Evolutionary conservation across 305 asterid genomes (phyloP), one percentile per base, ranked within the genome.

Genomic region (Fraxinus floribunda): DNA sequence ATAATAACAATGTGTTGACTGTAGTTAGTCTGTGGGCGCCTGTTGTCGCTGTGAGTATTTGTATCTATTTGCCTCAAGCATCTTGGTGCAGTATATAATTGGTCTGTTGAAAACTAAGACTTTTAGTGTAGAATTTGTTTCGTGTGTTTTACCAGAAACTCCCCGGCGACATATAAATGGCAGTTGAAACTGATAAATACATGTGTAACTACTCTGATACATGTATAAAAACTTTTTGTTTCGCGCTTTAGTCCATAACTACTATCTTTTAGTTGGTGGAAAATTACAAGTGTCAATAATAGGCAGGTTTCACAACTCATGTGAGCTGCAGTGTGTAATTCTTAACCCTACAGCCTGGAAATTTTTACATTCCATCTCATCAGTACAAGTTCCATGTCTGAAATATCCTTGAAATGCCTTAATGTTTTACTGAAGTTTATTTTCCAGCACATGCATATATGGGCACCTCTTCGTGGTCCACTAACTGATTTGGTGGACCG

Each of bases 31-130:
- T 36, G 39, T 36, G 39, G 39, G 7, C 39, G 7, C 39, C 39
- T 36, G 39, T 36, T 36, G 39, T 29, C 75, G 98, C 98, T 88
- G 98, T 96, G 88, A 93, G 99, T 93, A 84, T 39, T 49, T 55
- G 49, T 80, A 71, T 72, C 80, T 71, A 62, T 87, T 68, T 34
- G 20, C 66, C 60, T 83, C 16, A 46, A 60, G 81, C 72, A 6
- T 77, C 38, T 84, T 80, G 74, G 22, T 55, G 75, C 7, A 26
- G 36, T 68, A 29, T 68, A 68, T 18, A 26, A 68, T 68, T 68
- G 74, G 11, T 29, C 18, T 11, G 7, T 66, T 26, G 36, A 66
- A 24, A 66, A 66, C 7, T 6, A 11, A 18, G 75, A 60, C 35
- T 85, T 82, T 35, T 64, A 66, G 77, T 68, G 18, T 35, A 41